Base-by-base conservation (phyloP, 768 basidiomycete species). In the Paxillus involutus region DNA sequence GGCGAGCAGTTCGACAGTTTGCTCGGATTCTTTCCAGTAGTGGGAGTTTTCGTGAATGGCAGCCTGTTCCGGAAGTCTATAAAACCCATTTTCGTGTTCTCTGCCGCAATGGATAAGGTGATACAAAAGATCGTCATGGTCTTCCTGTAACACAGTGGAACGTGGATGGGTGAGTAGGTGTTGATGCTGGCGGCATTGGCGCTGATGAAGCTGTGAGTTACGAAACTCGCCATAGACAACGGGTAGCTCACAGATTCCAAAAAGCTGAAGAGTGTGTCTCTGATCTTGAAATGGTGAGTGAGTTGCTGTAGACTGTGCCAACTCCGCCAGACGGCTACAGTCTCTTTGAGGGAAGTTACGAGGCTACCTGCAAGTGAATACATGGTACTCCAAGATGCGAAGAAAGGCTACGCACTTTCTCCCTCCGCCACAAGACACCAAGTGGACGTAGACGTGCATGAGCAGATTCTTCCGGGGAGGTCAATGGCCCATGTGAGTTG, bases 1-100 rank as follows among this genome's bases (percentile, higher is more conserved):
- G 57, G 62, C 63, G 32, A 67, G 50, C 16, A 68, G 45, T 43
- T 69, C 69, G 32, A 69, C 37, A 30, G 61, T 30, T 29, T 60
- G 44, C 19, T 56, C 43, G n/a, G 58, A 63, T 42, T 60, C 63
- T 37, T 43, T 50, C n/a, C 37, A n/a, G 19, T 13, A 1, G 21
- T 2, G n/a, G 2, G 9, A 37, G 29, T 26, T 17, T 26, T 21
- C 55, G 6, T 2, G 14, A 17, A 52, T 21, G 12, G 30, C 13
- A 2, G 26, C 29, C 32, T 45, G 47, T 7, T 37, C 8, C 32
- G 44, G 4, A 10, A 66, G 47, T 16, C 42, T 6, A 17, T 60
- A 60, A 35, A 67, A 56, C 46, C 55, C 59, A 2, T 11, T 33
- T 24, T 47, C 56, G 39, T n/a, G 29, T 32, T 53, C 53, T 49